Percentiles rank a stretch among this genome's conserved stretches.
Conservation (phyloP, 169 alveolate species). For the Eimeria nieschulzi region DNA sequence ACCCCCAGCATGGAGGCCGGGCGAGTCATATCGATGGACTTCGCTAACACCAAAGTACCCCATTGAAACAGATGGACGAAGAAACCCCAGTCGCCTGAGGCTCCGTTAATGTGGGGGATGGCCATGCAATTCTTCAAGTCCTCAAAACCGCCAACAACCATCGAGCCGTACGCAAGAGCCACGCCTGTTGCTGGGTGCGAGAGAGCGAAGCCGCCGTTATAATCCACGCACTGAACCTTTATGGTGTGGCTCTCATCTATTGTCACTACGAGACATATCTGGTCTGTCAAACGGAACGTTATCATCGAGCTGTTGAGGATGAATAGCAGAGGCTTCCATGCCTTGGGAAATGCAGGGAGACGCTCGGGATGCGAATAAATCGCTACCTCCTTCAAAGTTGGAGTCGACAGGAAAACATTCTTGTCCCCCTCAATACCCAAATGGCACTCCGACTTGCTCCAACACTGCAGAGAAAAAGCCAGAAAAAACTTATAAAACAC, state of each 20-base stretch:
- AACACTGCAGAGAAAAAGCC: conserved; percentile 47
- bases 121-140: conserved; percentile 72
- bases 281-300: conserved; percentile 79
- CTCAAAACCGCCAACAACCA: conserved; percentile 75
- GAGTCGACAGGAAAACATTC: conserved; percentile 79
- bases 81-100: conserved; percentile 83
- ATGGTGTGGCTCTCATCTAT: conserved; percentile 75
- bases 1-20: conserved; percentile 79
- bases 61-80: conserved; percentile 81
- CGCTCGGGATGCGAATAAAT: conserved; percentile 81
- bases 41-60: conserved; percentile 81
- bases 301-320: conserved; percentile 74
- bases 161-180: conserved; percentile 81
- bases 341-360: conserved; percentile 81
- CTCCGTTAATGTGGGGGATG: conserved; percentile 76
- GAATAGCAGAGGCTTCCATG: conserved; percentile 83
- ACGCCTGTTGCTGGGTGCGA: conserved; percentile 80
- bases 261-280: conserved; percentile 76
- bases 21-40: conserved; percentile 78
- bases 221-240: conserved; percentile 79
- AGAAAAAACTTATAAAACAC: not conserved
- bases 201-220: conserved; percentile 81
- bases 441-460: conserved; percentile 66
- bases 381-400: conserved; percentile 77
- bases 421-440: conserved; percentile 83